Conservation (phyloP, 78 protist species). For the Dictyostelium intermedium region DNA sequence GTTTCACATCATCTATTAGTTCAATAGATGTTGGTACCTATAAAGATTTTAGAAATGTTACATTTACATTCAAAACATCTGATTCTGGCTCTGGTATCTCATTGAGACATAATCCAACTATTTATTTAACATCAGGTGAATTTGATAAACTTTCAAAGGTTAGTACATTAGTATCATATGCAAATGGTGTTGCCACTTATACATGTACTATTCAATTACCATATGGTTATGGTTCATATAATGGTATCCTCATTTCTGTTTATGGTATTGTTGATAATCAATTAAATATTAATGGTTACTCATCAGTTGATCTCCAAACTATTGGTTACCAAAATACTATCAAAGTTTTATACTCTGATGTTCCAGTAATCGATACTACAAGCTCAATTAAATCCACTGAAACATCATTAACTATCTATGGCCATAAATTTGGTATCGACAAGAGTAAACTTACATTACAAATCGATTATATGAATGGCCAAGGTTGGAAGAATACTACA, state of each 20-base stretch:
- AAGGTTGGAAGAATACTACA: slow-evolving; percentile 9
- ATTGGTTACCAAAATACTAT: not conserved
- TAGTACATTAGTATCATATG: not conserved
- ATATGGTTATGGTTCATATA: slow-evolving; percentile 30
- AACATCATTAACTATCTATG: not conserved
- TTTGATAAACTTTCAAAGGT: not conserved
- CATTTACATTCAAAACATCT: not conserved
- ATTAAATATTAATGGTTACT: slow-evolving; percentile 41
- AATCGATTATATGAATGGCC: slow-evolving; percentile 24
- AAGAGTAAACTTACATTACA: not conserved
- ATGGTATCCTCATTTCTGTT: not conserved
- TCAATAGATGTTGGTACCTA: not conserved
- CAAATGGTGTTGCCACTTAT: slow-evolving; percentile 7
- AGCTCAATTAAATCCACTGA: not conserved
- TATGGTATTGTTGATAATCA: slow-evolving; percentile 35
- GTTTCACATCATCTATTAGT: not conserved
- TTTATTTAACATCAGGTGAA: not conserved
- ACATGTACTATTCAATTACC: slow-evolving; percentile 17
- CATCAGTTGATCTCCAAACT: not conserved
- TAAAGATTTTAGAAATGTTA: not conserved
- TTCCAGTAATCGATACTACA: not conserved
- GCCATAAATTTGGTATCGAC: slow-evolving; percentile 6
- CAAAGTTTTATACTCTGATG: not conserved
- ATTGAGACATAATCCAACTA: not conserved
- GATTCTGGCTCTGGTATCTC: slow-evolving; percentile 30